Evolutionary conservation across 148 eudicot species (phyloP).

Genomic region (Amaranthus palmeri): DNA sequence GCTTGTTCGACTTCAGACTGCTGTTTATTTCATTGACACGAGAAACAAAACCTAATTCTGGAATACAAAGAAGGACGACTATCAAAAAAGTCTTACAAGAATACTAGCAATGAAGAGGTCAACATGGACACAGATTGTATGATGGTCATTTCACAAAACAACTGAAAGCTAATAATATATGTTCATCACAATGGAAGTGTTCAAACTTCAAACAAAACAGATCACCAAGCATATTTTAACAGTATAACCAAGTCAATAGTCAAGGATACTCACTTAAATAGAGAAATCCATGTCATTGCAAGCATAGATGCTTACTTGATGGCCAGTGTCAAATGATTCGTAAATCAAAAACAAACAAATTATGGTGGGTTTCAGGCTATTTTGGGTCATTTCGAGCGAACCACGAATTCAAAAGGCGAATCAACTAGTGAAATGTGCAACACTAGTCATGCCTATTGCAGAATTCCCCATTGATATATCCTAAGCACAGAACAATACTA

Average conservation of each 20-base stretch:
- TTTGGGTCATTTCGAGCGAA: no score
- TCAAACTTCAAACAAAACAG: neutral
- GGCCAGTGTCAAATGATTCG: no score
- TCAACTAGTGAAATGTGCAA: no score
- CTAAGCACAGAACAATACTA: no score
- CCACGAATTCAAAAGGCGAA: no score
- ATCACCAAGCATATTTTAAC: neutral
- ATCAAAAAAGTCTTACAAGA: neutral
- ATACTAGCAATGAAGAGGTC: neutral
- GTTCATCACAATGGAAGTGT: neutral
- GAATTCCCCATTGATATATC: no score
- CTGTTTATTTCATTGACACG: neutral
- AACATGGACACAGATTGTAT: neutral
- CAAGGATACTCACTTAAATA: neutral
- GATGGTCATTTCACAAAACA: neutral
- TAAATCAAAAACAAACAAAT: no score
- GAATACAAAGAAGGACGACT: neutral
- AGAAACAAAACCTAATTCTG: conserved; percentile 8
- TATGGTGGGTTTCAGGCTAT: no score
- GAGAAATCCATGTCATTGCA: neutral
- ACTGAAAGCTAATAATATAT: no score
- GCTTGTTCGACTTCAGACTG: neutral
- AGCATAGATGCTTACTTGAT: no score
- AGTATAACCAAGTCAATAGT: neutral
- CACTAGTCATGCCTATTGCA: no score